phyloP scores from a whole-genome alignment of 371 early-diverging fungal genomes.

The Haplosporangium sp. region DNA sequence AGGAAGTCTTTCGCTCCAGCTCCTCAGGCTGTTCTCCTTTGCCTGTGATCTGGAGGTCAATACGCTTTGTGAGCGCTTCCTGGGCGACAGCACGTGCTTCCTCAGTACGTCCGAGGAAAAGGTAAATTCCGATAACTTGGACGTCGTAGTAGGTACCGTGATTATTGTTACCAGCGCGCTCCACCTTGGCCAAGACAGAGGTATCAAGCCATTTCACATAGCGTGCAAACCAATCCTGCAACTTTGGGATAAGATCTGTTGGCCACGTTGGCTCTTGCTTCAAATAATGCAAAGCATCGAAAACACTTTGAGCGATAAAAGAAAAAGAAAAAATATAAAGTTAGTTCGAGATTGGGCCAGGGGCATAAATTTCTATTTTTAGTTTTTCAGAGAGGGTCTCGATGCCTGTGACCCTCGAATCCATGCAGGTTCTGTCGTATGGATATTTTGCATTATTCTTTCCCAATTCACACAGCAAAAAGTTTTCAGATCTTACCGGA shows the following conservation, averaged over 20 bases:
- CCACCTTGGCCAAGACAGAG: constrained; percentile 58
- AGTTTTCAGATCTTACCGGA: constrained; percentile 31
- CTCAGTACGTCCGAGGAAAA: constrained; percentile 54
- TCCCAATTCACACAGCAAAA: not conserved
- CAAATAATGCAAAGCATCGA: constrained; percentile 50
- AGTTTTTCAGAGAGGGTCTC: not conserved
- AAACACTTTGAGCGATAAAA: constrained; percentile 17
- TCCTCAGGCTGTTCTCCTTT: constrained; percentile 59
- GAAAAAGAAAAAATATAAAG: too few relatives aligned
- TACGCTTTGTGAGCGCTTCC: constrained; percentile 46
- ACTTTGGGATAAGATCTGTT: constrained; percentile 38
- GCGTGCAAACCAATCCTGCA: constrained; percentile 61
- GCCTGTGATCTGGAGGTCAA: constrained; percentile 54
- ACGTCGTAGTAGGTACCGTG: constrained; percentile 67
- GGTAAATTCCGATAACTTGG: constrained; percentile 58
- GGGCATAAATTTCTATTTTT: not conserved
- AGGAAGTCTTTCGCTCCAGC: constrained; percentile 57
- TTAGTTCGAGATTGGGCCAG: not conserved
- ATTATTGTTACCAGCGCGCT: constrained; percentile 59
- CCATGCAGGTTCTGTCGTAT: not conserved
- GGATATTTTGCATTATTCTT: not conserved
- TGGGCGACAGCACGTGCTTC: constrained; percentile 42
- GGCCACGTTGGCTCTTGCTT: constrained; percentile 57
- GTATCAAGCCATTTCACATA: constrained; percentile 63
- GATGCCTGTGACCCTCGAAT: not conserved